These are phyloP conservation scores for Fraxinus sp. DNA, from an alignment of 305 asterid genomes.

Conservation along the genomic window DNA sequence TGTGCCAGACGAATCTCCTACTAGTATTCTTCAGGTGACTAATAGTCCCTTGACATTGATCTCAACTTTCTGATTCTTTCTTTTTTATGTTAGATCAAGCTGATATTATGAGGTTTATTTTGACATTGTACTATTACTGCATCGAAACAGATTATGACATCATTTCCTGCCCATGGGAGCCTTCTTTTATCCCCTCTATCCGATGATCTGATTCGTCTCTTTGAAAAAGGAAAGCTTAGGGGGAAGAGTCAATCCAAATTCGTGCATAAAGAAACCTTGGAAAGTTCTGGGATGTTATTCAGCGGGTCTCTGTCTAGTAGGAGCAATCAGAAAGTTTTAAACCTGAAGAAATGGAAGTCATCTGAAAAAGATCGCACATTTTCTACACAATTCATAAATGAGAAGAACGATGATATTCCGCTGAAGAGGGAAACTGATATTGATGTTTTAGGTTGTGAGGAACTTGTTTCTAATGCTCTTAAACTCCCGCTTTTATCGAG, in stretches of 20 bases:
- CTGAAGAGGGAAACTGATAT: slow-evolving; percentile 44
- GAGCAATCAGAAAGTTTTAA: slow-evolving; percentile 40
- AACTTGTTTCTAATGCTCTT: slow-evolving; percentile 71
- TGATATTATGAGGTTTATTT: background rate
- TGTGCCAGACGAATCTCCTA: slow-evolving; percentile 67
- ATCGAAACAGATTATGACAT: slow-evolving; percentile 76
- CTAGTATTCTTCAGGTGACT: slow-evolving; percentile 87
- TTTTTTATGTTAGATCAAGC: background rate
- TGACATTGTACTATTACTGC: slow-evolving; percentile 12
- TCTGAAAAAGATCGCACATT: slow-evolving; percentile 35
- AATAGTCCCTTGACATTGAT: slow-evolving; percentile 13
- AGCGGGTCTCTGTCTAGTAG: slow-evolving; percentile 53
- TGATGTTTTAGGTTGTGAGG: slow-evolving; percentile 60
- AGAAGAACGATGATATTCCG: slow-evolving; percentile 26
- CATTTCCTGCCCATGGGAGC: slow-evolving; percentile 44
- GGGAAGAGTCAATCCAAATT: slow-evolving; percentile 47
- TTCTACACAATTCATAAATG: slow-evolving; percentile 27
- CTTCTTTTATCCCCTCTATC: slow-evolving; percentile 77
- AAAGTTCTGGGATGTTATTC: slow-evolving; percentile 34
- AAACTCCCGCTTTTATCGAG: slow-evolving; percentile 74
- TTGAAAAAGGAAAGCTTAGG: slow-evolving; percentile 41
- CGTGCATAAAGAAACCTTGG: slow-evolving; percentile 33
- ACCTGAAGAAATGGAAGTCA: slow-evolving; percentile 44
- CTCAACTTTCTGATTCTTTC: slow-evolving; percentile 1
- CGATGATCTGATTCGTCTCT: slow-evolving; percentile 52